Conservation (phyloP, 371 early-diverging fungal genomes). For the Paramicrosporidium saccamoebae region DNA sequence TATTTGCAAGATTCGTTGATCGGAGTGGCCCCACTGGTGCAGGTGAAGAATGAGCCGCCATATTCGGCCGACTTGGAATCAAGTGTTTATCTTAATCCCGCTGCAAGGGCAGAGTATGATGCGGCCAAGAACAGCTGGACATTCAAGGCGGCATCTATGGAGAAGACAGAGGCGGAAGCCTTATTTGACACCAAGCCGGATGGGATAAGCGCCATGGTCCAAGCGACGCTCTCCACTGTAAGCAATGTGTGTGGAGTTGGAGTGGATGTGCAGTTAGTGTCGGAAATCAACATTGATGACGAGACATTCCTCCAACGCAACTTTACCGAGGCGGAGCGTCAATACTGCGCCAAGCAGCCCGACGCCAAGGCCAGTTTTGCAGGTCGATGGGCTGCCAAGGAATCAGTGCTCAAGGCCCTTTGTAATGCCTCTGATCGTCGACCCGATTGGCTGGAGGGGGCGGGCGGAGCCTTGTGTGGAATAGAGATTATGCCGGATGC, state of each 20-base stretch:
- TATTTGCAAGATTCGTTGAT: conserved; percentile 75
- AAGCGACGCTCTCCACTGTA: no score
- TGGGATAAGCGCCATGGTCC: no score
- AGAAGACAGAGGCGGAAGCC: not conserved
- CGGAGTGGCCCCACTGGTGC: conserved; percentile 44
- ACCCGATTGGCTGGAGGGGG: conserved; percentile 35
- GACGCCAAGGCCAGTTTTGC: conserved; percentile 57
- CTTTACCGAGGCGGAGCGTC: conserved; percentile 40
- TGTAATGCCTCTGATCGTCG: conserved; percentile 16
- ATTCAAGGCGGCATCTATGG: conserved; percentile 12
- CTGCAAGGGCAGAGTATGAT: conserved; percentile 49
- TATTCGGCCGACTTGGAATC: conserved; percentile 56
- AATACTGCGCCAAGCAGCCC: conserved; percentile 35
- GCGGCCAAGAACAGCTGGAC: conserved; percentile 27
- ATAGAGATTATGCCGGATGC: conserved; percentile 38
- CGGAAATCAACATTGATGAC: conserved; percentile 42
- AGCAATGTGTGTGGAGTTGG: conserved; percentile 56
- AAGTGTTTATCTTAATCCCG: conserved; percentile 61
- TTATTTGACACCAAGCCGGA: not conserved
- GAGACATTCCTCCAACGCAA: conserved; percentile 59
- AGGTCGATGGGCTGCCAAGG: conserved; percentile 86
- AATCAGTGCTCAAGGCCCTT: conserved; percentile 78
- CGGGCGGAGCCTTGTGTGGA: conserved; percentile 53
- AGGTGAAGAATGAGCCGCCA: conserved; percentile 56
- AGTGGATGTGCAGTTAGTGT: conserved; percentile 62